Evolutionary conservation across 768 basidiomycete species (phyloP).

Genomic region (Pleurotus djamor): DNA sequence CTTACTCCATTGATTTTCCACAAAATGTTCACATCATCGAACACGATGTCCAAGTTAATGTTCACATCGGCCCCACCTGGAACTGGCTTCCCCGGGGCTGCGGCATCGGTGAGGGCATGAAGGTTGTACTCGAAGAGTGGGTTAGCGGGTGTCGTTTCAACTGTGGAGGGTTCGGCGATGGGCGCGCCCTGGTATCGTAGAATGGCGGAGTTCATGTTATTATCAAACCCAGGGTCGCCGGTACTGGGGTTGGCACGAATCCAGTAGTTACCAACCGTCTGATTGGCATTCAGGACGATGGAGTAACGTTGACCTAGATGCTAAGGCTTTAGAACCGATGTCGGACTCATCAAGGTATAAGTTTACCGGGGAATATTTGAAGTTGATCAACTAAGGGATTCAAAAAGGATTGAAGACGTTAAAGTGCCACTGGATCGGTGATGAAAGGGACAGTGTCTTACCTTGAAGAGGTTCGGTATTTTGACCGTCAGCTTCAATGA

Average conservation of each 20-base stretch:
- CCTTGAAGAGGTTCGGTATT: constrained; percentile 27
- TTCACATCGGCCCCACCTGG: constrained; percentile 23
- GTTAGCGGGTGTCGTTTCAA: constrained; percentile 8
- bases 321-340: not conserved
- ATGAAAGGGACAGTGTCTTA: not conserved
- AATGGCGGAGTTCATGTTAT: constrained; percentile 34
- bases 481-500: constrained; percentile 38
- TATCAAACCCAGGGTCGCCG: constrained; percentile 20
- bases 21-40: constrained; percentile 7
- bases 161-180: constrained; percentile 21
- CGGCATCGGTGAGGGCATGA: constrained; percentile 12
- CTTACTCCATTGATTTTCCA: constrained; percentile 29
- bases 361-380: constrained; percentile 23
- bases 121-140: constrained; percentile 27
- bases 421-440: not conserved
- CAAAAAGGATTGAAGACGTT: not conserved
- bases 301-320: constrained; percentile 33
- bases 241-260: constrained; percentile 24
- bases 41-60: constrained; percentile 16
- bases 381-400: constrained; percentile 21
- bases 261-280: constrained; percentile 44
- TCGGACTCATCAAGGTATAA: constrained; percentile 21
- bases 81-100: constrained; percentile 20
- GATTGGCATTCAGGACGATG: constrained; percentile 33
- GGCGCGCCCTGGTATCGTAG: constrained; percentile 34